A percentile compares a stretch with the other conserved stretches of the same genome.
phyloP scores from a whole-genome alignment of 176 grass and related monocot genomes.

The Bothriochloa decipiens region DNA sequence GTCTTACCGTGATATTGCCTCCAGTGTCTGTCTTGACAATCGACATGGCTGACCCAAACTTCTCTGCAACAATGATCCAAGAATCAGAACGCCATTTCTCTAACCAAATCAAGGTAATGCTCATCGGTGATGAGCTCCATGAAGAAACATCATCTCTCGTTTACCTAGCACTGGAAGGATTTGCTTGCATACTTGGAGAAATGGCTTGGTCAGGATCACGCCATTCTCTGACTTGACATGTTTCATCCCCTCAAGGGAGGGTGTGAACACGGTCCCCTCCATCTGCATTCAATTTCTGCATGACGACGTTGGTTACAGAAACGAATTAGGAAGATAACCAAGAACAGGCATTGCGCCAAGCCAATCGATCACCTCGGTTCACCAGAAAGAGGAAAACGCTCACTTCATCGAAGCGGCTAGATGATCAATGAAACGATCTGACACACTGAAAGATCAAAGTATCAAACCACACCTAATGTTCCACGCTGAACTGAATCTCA shows the following conservation, averaged over 20 bases:
- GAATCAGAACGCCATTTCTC: constrained; percentile 32
- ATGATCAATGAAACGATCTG: neutral
- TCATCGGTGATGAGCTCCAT: neutral
- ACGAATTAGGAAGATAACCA: neutral
- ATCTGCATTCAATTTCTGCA: constrained; percentile 21
- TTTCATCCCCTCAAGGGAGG: constrained; percentile 78
- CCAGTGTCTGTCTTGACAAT: constrained; percentile 84
- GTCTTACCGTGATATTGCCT: constrained; percentile 76
- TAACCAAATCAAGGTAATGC: neutral
- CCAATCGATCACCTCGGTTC: too few species aligned
- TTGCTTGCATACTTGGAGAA: constrained; percentile 87
- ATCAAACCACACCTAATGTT: neutral
- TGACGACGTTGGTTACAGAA: neutral
- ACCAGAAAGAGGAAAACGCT: neutral
- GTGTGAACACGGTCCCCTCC: constrained; percentile 76
- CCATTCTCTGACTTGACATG: constrained; percentile 65
- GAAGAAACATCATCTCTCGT: neutral
- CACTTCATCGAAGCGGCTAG: neutral
- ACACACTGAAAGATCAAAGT: neutral
- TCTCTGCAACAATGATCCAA: constrained; percentile 49
- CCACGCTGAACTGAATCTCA: neutral
- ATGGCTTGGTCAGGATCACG: constrained; percentile 72
- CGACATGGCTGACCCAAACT: constrained; percentile 81
- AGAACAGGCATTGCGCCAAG: neutral
- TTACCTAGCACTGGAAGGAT: constrained; percentile 90